Percentiles rank a stretch among this genome's conserved stretches.
These are phyloP conservation scores for Gymnopilus dilepis DNA, from an alignment of 768 basidiomycete species.

Conservation along the genomic window DNA sequence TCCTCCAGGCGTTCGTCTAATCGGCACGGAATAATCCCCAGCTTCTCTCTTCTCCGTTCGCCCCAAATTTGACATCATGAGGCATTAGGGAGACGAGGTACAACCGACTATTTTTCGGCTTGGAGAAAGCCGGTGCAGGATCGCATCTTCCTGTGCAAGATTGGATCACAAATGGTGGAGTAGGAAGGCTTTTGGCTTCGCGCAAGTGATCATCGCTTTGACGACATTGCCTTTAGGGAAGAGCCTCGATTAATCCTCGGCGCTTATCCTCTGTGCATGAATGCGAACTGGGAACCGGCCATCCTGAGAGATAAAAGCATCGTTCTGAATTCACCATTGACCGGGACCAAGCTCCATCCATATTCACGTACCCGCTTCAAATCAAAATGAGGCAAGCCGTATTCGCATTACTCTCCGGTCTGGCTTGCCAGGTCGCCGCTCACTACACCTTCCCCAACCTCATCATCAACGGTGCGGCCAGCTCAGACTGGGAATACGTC, in stretches of 20 bases:
- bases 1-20: neutral
- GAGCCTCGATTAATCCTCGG: slow-evolving; percentile 6
- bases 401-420: slow-evolving; percentile 1
- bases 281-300: neutral
- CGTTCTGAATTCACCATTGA: neutral
- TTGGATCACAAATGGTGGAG: too few relatives aligned
- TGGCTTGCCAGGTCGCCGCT: slow-evolving; percentile 8
- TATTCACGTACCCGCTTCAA: too few relatives aligned
- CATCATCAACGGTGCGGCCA: slow-evolving; percentile 42
- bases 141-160: too few relatives aligned
- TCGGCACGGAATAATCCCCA: slow-evolving; percentile 7
- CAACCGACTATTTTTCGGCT: slow-evolving; percentile 3
- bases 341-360: neutral
- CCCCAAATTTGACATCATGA: slow-evolving; percentile 6
- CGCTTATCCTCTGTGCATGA: neutral
- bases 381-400: neutral
- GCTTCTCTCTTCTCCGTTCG: neutral
- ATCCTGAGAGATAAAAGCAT: neutral
- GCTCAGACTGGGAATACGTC: slow-evolving; percentile 45
- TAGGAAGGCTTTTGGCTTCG: neutral
- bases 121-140: neutral
- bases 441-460: slow-evolving; percentile 48
- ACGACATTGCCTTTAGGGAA: slow-evolving; percentile 5
- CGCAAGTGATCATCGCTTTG: neutral
- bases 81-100: slow-evolving; percentile 3